A percentile compares a stretch with the other conserved stretches of the same genome.
These are phyloP conservation scores for Malassezia nana DNA, from an alignment of 1,284 basidiomycete genomes.

Conservation along the genomic window DNA sequence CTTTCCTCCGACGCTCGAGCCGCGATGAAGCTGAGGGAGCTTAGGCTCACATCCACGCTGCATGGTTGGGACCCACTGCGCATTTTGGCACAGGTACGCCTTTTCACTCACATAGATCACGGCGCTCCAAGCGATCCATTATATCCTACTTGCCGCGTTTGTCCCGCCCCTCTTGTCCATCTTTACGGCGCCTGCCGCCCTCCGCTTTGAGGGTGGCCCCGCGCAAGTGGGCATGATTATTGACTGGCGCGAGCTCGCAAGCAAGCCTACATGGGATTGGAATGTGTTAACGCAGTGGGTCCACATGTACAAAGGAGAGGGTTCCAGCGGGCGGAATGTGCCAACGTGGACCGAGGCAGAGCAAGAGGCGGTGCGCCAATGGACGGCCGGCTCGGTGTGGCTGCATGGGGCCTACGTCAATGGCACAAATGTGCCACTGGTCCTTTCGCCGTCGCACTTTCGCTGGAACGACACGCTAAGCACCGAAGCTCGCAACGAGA, in stretches of 20 bases:
- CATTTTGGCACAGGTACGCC: constrained; percentile 11
- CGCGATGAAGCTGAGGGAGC: constrained; percentile 11
- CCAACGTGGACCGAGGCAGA: constrained; percentile 13
- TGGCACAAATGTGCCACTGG: not conserved
- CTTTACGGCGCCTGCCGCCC: constrained; percentile 52
- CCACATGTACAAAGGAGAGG: constrained; percentile 8
- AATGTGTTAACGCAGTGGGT: constrained; percentile 24
- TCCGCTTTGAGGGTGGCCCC: constrained; percentile 75
- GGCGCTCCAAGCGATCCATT: constrained; percentile 12
- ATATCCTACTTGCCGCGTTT: constrained; percentile 18
- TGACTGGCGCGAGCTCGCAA: constrained; percentile 89
- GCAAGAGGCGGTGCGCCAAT: constrained; percentile 53
- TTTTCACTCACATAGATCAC: not conserved
- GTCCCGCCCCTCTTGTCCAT: constrained; percentile 18
- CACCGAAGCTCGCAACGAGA: not conserved
- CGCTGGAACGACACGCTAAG: constrained; percentile 8
- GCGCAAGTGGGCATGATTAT: constrained; percentile 80
- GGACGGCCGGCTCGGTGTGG: constrained; percentile 65
- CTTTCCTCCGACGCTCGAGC: not conserved
- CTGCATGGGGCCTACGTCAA: constrained; percentile 53
- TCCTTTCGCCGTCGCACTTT: constrained; percentile 2
- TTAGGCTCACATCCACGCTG: constrained; percentile 15
- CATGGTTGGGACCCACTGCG: constrained; percentile 19
- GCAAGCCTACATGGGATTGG: constrained; percentile 55
- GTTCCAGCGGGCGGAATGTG: not conserved